A percentile compares a stretch with the other conserved stretches of the same genome.
phyloP scores from a whole-genome alignment of 768 basidiomycete genomes.

The Cubamyces lactineus region DNA sequence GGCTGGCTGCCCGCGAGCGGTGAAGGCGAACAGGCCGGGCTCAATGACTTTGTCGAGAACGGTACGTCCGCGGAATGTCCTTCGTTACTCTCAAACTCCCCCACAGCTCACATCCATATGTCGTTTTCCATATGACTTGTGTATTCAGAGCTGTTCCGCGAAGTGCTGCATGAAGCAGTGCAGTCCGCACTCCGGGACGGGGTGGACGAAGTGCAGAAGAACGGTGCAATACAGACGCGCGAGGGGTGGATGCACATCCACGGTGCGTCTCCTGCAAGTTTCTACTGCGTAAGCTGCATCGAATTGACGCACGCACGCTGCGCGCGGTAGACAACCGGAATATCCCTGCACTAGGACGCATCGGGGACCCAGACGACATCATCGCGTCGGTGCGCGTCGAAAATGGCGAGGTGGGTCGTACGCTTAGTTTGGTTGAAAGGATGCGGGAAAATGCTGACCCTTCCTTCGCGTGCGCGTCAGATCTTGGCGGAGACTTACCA shows the following conservation, averaged over 20 bases:
- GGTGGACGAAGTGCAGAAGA: slow-evolving; percentile 66
- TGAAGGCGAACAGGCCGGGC: slow-evolving; percentile 47
- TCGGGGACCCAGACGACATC: slow-evolving; percentile 86
- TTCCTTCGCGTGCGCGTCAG: slow-evolving; percentile 36
- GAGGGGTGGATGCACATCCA: slow-evolving; percentile 91
- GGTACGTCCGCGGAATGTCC: slow-evolving; percentile 44
- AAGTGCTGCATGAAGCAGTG: slow-evolving; percentile 63
- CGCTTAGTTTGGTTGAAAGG: not conserved
- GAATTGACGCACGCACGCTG: not conserved
- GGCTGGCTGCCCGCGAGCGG: slow-evolving; percentile 69
- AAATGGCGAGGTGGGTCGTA: slow-evolving; percentile 57
- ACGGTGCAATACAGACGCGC: slow-evolving; percentile 64
- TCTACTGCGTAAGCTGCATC: not conserved
- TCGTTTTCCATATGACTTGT: not conserved
- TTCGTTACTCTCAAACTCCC: not conserved
- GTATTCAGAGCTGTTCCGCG: slow-evolving; percentile 57
- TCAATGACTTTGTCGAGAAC: slow-evolving; percentile 77
- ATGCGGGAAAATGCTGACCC: not conserved
- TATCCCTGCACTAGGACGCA: slow-evolving; percentile 70
- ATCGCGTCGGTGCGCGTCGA: slow-evolving; percentile 75
- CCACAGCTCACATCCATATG: not conserved
- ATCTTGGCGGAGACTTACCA: slow-evolving; percentile 75
- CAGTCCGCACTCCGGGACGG: slow-evolving; percentile 48
- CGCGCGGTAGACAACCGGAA: slow-evolving; percentile 64
- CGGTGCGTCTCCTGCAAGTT: slow-evolving; percentile 36